phyloP scores from a whole-genome alignment of 2,329 filamentous ascomycete genomes.

The Plenodomus tracheiphilus region DNA sequence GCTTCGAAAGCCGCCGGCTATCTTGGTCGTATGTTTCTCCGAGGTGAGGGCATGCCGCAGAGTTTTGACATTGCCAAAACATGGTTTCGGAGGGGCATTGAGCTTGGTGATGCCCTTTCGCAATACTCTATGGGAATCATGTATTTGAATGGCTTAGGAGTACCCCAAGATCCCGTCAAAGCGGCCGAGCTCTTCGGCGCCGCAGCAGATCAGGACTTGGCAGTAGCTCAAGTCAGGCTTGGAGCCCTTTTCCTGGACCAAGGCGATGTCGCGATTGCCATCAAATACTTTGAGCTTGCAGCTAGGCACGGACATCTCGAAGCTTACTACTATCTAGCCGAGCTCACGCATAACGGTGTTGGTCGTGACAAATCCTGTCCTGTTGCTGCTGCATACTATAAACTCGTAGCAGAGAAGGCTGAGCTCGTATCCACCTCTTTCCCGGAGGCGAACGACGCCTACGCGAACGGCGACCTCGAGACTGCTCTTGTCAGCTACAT shows the following conservation, averaged over 20 bases:
- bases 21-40: slow-evolving; percentile 85
- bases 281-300: slow-evolving; percentile 85
- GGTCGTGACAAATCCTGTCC: slow-evolving; percentile 78
- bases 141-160: slow-evolving; percentile 77
- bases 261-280: slow-evolving; percentile 78
- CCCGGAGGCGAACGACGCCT: slow-evolving; percentile 80
- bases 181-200: slow-evolving; percentile 77
- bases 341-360: slow-evolving; percentile 79
- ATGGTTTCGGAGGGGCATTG: slow-evolving; percentile 82
- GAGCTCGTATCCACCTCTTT: slow-evolving; percentile 84
- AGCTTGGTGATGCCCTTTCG: slow-evolving; percentile 77
- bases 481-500: slow-evolving; percentile 79
- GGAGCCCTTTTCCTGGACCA: slow-evolving; percentile 86
- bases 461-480: slow-evolving; percentile 76
- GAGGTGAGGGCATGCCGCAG: slow-evolving; percentile 81
- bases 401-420: slow-evolving; percentile 86
- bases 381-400: slow-evolving; percentile 80
- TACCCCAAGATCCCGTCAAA: slow-evolving; percentile 68
- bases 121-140: slow-evolving; percentile 84
- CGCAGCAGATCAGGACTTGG: slow-evolving; percentile 79
- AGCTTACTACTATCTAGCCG: slow-evolving; percentile 88
- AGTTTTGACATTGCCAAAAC: slow-evolving; percentile 74
- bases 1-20: slow-evolving; percentile 85
- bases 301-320: slow-evolving; percentile 82
- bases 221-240: slow-evolving; percentile 79